Evolutionary conservation across 352 stramenopile genomes (phyloP).

Genomic region (Phytopythium mirpurense): DNA sequence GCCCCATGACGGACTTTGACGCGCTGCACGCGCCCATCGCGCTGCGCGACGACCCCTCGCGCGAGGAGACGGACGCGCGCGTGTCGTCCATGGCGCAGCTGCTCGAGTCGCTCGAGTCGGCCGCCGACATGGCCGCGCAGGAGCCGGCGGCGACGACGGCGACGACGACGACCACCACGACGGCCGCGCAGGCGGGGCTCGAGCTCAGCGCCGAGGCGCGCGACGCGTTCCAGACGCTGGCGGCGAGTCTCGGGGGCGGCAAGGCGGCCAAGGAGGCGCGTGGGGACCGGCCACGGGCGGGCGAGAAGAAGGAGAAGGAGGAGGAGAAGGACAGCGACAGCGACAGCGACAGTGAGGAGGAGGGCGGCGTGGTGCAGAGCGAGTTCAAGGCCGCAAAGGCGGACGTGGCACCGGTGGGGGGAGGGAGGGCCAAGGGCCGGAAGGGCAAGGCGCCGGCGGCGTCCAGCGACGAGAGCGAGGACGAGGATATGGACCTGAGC

Average conservation of each 20-base stretch:
- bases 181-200: too few relatives aligned
- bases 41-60: conserved; percentile 52
- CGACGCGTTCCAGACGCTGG: conserved; percentile 60
- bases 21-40: conserved; percentile 74
- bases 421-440: too few relatives aligned
- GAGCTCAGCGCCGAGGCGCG: conserved; percentile 26
- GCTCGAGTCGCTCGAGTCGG: conserved; percentile 63
- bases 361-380: conserved; percentile 66
- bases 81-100: conserved; percentile 71
- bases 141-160: conserved; percentile 8
- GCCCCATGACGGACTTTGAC: conserved; percentile 79
- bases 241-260: conserved; percentile 26
- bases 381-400: conserved; percentile 34
- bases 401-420: too few relatives aligned
- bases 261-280: conserved; percentile 18
- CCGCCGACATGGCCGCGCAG: conserved; percentile 26
- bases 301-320: conserved; percentile 9
- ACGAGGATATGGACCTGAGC: conserved; percentile 57
- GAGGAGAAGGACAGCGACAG: conserved; percentile 23
- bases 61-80: conserved; percentile 42
- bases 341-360: conserved; percentile 71
- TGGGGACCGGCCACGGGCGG: conserved; percentile 3
- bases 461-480: conserved; percentile 44
- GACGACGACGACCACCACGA: too few relatives aligned
- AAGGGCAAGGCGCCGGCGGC: conserved; percentile 42